These are phyloP conservation scores for Didymella sp. DNA, from an alignment of 2,329 filamentous ascomycete genomes.

Conservation along the genomic window DNA sequence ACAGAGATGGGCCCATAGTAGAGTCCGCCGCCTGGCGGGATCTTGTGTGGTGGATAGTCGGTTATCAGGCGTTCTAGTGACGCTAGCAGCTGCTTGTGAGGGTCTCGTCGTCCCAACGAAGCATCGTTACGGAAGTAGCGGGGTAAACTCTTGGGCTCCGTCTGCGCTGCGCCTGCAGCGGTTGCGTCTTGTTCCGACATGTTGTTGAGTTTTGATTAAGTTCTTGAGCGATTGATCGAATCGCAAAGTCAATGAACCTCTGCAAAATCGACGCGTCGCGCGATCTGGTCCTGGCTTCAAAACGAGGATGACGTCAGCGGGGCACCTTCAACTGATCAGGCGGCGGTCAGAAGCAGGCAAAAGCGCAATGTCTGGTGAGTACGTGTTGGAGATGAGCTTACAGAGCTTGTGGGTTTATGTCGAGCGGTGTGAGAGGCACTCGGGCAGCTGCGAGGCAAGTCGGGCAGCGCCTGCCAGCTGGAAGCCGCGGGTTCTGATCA, in stretches of 20 bases:
- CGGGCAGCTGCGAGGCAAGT: neutral
- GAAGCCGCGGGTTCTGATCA: neutral
- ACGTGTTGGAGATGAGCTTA: too few relatives aligned
- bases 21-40: slow-evolving; percentile 57
- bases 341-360: neutral
- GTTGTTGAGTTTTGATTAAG: neutral
- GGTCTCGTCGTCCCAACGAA: slow-evolving; percentile 49
- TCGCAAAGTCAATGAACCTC: slow-evolving; percentile 5
- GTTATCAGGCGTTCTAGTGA: slow-evolving; percentile 58
- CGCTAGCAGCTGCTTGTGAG: slow-evolving; percentile 59
- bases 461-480: neutral
- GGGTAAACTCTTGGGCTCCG: slow-evolving; percentile 41
- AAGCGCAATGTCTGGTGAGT: neutral
- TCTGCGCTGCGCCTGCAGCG: slow-evolving; percentile 26
- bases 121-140: slow-evolving; percentile 54
- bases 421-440: neutral
- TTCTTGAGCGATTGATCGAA: neutral
- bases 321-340: slow-evolving; percentile 8
- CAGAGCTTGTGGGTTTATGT: too few relatives aligned
- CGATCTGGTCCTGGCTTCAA: neutral
- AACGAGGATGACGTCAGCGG: slow-evolving; percentile 34
- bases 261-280: neutral
- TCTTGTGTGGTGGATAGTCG: slow-evolving; percentile 55
- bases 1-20: slow-evolving; percentile 60
- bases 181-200: slow-evolving; percentile 39